Base-by-base conservation (phyloP, 164 flowering plant genomes). In the Magnolia kwangsiensis region DNA sequence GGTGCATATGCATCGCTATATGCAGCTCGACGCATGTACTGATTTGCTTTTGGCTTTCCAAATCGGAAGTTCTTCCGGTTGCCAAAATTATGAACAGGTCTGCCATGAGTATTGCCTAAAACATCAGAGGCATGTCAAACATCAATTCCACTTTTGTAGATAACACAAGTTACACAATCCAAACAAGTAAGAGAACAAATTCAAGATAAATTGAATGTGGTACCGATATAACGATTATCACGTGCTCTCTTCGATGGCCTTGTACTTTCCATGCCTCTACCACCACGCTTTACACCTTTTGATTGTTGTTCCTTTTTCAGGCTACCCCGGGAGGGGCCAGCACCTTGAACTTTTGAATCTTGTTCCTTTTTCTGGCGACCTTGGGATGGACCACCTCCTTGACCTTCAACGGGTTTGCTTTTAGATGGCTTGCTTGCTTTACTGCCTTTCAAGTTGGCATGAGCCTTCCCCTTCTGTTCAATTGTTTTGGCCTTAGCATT, bases 31-130 rank as follows among this genome's bases (percentile, higher is more conserved):
- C 21, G 71, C 66, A 51, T 16, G 10, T 59, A 19, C 24, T 9
- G 63, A 45, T 76, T 69, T 18, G n/a, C 72, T 69, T 31, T 76
- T 29, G 73, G 16, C 55, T 68, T 78, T 66, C 81, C 78, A 75
- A 19, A 50, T 14, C 37, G 78, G 50, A 77, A 77, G 51, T 72
- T 79, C 68, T 73, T 80, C 74, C 27, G 73, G 64, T 72, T 78
- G 67, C 77, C 78, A 37, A 37, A 37, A 37, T 37, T 37, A 37
- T 37, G 45, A 77, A 58, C 63, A 50, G 80, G 80, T 69, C 59
- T 78, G 74, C 82, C 76, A 61, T 50, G 80, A 63, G 37, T 50
- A 71, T 72, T 77, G 72, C 85, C 88, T 86, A 51, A 75, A 80
- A 81, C 4, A 24, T 71, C 20, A 29, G 31, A n/a, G 3, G 20